Evolutionary conservation across 2,329 filamentous ascomycete genomes (phyloP), one percentile per base, ranked within the genome.

Genomic region (Pseudocercospora crystallina): DNA sequence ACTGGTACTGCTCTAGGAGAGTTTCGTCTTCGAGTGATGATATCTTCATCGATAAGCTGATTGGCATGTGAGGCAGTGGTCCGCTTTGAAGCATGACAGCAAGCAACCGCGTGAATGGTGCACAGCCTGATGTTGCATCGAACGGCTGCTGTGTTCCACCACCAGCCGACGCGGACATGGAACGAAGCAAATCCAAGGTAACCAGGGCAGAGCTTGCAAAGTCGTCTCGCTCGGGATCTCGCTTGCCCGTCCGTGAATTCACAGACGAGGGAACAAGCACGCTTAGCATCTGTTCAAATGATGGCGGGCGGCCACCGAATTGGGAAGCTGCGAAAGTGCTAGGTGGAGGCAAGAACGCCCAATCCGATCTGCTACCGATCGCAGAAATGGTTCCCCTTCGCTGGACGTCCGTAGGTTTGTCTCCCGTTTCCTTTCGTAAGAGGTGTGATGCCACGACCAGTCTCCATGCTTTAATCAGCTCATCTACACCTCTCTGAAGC

Each of bases 141-240:
- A 43, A 29, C 9, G 38, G 17, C 20, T 7, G 7, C 7, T 26
- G 20, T 26, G 32, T 26, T n/a, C 13, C 14, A 2, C 38, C 46
- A 8, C 29, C 46, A 13, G 14, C 10, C n/a, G 20, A 32, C n/a
- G 17, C 10, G 14, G 32, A 10, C 15, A 26, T 32, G 15, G 2
- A 14, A 13, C 38, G 45, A n/a, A 61, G 43, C 8, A 61, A 29
- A 33, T 59, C 54, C 13, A 59, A 46, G 10, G 59, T 63, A 17
- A 59, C 11, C 26, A 61, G 35, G 12, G 58, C 61, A 33, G 59
- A 38, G 42, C 56, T 59, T 8, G 56, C 49, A 45, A 52, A 61
- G 46, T 63, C 59, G 13, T 32, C 9, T 5, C 36, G 47, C 42
- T 15, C 15, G 32, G 51, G 30, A 41, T 51, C 37, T 17, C 38